These are phyloP conservation scores for Pseudocercospora vitis DNA, from an alignment of 2,329 filamentous ascomycete genomes.

Conservation along the genomic window DNA sequence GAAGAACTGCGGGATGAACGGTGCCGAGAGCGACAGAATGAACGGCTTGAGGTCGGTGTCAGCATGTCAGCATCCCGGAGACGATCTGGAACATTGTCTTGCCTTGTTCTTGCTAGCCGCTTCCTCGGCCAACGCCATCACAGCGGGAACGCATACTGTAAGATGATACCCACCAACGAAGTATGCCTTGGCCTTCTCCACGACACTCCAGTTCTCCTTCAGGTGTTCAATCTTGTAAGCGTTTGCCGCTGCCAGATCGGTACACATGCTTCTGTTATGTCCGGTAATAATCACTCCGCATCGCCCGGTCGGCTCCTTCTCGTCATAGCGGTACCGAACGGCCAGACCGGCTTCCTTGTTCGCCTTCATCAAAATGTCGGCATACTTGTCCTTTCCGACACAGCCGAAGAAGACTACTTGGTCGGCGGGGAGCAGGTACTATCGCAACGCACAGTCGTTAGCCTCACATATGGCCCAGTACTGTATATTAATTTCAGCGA, in stretches of 20 bases:
- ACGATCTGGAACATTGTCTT: slow-evolving; percentile 21
- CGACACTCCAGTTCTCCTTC: slow-evolving; percentile 90
- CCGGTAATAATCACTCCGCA: slow-evolving; percentile 97
- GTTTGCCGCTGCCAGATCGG: slow-evolving; percentile 93
- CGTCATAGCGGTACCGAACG: slow-evolving; percentile 92
- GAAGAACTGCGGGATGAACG: slow-evolving; percentile 97
- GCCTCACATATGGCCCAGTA: slow-evolving; percentile 6
- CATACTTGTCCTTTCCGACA: slow-evolving; percentile 94
- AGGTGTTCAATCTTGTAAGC: slow-evolving; percentile 94
- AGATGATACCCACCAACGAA: slow-evolving; percentile 97
- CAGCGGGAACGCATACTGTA: slow-evolving; percentile 89
- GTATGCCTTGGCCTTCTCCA: slow-evolving; percentile 82
- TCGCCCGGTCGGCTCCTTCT: slow-evolving; percentile 79
- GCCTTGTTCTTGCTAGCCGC: slow-evolving; percentile 86
- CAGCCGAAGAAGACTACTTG: slow-evolving; percentile 92
- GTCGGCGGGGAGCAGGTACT: slow-evolving; percentile 88
- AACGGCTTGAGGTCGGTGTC: slow-evolving; percentile 56
- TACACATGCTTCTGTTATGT: slow-evolving; percentile 91
- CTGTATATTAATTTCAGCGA: not conserved
- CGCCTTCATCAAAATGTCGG: slow-evolving; percentile 80
- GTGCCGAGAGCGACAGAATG: slow-evolving; percentile 86
- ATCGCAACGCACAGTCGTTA: slow-evolving; percentile 12
- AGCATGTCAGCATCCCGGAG: slow-evolving; percentile 19
- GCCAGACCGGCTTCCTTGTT: slow-evolving; percentile 84
- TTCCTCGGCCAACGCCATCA: slow-evolving; percentile 86